Percentiles rank a stretch among this genome's conserved stretches.
These are phyloP conservation scores for Candida railenensis DNA, from an alignment of 805 yeast species.

Conservation along the genomic window DNA sequence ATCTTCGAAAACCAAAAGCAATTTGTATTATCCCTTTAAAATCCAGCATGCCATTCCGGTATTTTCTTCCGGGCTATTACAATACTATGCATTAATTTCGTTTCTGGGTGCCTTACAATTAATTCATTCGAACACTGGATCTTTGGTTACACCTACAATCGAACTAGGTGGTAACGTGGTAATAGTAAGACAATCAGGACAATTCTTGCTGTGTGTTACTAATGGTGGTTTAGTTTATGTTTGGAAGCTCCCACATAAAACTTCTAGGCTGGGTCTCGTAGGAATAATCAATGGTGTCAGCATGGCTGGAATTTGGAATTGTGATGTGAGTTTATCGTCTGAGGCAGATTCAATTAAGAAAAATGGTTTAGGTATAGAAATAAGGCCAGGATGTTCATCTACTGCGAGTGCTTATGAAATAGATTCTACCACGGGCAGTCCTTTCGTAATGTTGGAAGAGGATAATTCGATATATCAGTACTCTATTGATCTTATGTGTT, in stretches of 20 bases:
- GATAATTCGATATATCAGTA: constrained; percentile 40
- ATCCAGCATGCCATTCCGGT: constrained; percentile 48
- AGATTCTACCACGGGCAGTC: constrained; percentile 35
- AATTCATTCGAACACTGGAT: constrained; percentile 44
- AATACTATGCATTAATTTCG: constrained; percentile 54
- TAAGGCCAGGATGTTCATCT: constrained; percentile 1
- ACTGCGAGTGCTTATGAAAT: constrained; percentile 28
- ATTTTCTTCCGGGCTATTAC: constrained; percentile 27
- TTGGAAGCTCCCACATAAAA: constrained; percentile 43
- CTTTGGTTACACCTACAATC: constrained; percentile 44
- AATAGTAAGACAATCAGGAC: constrained; percentile 30
- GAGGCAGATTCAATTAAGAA: constrained; percentile 7
- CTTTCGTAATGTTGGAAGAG: constrained; percentile 38
- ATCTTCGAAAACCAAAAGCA: constrained; percentile 27
- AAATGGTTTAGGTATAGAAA: constrained; percentile 6
- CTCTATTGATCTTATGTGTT: constrained; percentile 39
- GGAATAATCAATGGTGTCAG: constrained; percentile 44
- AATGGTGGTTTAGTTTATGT: constrained; percentile 49
- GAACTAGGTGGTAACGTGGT: constrained; percentile 52
- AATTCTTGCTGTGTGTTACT: constrained; percentile 44
- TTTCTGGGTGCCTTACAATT: constrained; percentile 56
- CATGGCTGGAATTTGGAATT: constrained; percentile 52
- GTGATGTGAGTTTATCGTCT: constrained; percentile 9
- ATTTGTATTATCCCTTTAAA: constrained; percentile 45
- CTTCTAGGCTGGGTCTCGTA: constrained; percentile 16